Evolutionary conservation across 306 rosid species (phyloP).

Genomic region (Acacia acuminata): DNA sequence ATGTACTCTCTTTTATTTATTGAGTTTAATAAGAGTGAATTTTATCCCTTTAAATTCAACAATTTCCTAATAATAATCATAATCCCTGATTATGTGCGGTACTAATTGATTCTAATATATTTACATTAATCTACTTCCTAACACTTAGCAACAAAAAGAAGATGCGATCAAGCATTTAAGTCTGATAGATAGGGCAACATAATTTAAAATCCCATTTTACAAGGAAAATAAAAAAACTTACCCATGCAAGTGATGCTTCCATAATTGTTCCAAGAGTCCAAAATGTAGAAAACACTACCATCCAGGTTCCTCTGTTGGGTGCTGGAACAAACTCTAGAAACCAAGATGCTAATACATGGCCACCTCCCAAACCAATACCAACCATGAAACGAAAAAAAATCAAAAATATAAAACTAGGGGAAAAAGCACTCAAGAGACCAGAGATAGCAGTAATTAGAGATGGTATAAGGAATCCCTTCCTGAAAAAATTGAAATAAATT

Average conservation of each 20-base stretch:
- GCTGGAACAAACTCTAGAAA: conserved; percentile 95
- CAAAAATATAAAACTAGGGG: conserved; percentile 68
- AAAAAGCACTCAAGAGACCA: conserved; percentile 84
- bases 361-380: conserved; percentile 98
- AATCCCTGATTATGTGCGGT: no score
- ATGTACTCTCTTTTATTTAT: no score
- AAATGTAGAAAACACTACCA: conserved; percentile 90
- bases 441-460: conserved; percentile 73
- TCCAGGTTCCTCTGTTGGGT: conserved; percentile 94
- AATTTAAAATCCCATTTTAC: conserved; percentile 7
- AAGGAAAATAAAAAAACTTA: conserved; percentile 41
- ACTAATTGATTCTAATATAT: no score
- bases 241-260: conserved; percentile 98
- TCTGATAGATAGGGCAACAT: not conserved
- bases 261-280: conserved; percentile 94
- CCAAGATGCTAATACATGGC: conserved; percentile 89
- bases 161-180: not conserved
- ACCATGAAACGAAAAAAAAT: conserved; percentile 73
- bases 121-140: not conserved
- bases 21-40: no score
- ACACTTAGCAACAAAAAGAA: conserved; percentile 2
- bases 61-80: no score
- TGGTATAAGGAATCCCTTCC: conserved; percentile 91
- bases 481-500: conserved; percentile 41
- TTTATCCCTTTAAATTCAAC: no score